Percentiles rank a stretch among this genome's conserved stretches.
phyloP scores from a whole-genome alignment of 257 asterid genomes.

The Scutellaria galericulata region DNA sequence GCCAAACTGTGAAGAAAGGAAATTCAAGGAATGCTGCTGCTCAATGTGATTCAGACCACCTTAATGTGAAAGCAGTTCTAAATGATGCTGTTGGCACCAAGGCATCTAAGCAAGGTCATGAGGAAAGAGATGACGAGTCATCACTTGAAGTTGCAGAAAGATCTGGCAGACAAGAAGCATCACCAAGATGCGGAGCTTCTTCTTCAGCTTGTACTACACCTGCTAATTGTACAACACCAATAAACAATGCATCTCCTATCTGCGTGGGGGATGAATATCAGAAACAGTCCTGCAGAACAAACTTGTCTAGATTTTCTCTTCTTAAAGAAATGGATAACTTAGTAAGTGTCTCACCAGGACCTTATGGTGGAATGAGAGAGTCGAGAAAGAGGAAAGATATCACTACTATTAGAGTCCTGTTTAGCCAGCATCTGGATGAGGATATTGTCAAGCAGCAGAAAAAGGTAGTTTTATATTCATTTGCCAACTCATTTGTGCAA shows the following conservation, averaged over 20 bases:
- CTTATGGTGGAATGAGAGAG: constrained; percentile 45
- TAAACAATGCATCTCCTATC: constrained; percentile 68
- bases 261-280: constrained; percentile 95
- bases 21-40: constrained; percentile 32
- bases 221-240: constrained; percentile 47
- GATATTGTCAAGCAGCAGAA: constrained; percentile 76
- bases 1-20: constrained; percentile 19
- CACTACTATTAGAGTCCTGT: constrained; percentile 67
- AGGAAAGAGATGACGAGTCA: constrained; percentile 36
- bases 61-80: constrained; percentile 25
- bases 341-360: constrained; percentile 38
- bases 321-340: constrained; percentile 58
- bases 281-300: constrained; percentile 73
- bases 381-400: constrained; percentile 83
- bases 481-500: constrained; percentile 29
- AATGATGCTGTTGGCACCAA: constrained; percentile 29
- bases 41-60: constrained; percentile 34
- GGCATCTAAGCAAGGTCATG: constrained; percentile 36
- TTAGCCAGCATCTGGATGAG: constrained; percentile 88
- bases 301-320: constrained; percentile 50
- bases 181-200: constrained; percentile 45
- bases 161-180: constrained; percentile 45
- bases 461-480: constrained; percentile 56
- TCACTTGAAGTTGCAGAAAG: constrained; percentile 41
- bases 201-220: constrained; percentile 60